Evolutionary conservation across 352 stramenopile genomes (phyloP).

Genomic region (Pythium diclinum): DNA sequence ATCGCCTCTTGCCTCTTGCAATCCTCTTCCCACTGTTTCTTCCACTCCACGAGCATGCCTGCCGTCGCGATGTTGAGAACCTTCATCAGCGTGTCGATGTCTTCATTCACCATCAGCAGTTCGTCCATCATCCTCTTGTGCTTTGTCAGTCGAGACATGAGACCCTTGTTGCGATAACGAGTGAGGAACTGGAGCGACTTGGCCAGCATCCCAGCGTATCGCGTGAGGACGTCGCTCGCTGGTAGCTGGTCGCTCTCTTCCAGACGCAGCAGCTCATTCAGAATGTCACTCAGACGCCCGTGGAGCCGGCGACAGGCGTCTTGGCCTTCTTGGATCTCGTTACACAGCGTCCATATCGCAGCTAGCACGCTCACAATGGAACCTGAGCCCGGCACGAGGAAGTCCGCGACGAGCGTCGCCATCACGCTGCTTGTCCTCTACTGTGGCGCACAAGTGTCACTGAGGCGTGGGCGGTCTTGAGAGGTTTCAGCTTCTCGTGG

Average conservation of each 20-base stretch:
- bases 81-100: constrained; percentile 38
- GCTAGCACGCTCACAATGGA: background rate
- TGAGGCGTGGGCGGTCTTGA: too few relatives aligned
- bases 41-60: constrained; percentile 30
- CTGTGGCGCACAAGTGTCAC: too few relatives aligned
- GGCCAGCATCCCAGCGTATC: constrained; percentile 6
- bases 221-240: background rate
- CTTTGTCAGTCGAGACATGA: constrained; percentile 1
- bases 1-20: background rate
- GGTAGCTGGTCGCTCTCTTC: background rate
- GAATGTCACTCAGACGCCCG: constrained; percentile 12
- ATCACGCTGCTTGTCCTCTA: background rate
- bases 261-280: constrained; percentile 11
- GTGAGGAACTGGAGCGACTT: constrained; percentile 7
- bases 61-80: constrained; percentile 33
- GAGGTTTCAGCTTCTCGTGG: too few relatives aligned
- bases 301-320: constrained; percentile 4
- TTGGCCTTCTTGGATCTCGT: constrained; percentile 17
- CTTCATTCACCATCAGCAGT: constrained; percentile 23
- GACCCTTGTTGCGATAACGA: constrained; percentile 3
- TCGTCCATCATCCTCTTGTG: constrained; percentile 29
- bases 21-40: constrained; percentile 20
- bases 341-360: constrained; percentile 9
- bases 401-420: constrained; percentile 10
- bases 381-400: constrained; percentile 8